Base-by-base conservation (phyloP, 2,329 filamentous ascomycete species). In the Penicillium sp. region DNA sequence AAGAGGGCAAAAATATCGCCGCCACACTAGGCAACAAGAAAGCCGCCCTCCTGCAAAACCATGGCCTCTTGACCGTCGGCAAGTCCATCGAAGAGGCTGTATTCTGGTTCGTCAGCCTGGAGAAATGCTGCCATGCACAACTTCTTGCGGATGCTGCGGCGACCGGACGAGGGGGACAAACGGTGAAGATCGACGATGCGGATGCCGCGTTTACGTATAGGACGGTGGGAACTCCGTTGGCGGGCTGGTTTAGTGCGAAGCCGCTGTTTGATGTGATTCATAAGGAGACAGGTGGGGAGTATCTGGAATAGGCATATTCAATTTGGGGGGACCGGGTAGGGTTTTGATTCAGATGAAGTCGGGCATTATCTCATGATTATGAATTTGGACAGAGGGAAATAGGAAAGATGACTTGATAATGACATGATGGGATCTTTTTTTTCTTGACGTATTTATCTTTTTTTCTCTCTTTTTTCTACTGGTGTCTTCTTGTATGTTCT, bases 181-280 rank as follows among this genome's bases (percentile, higher is more conserved):
- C 84, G 0, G 70, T 86, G 28, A 83, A 84, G 66, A 84, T 90
- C 57, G 72, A 76, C 7, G 79, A 85, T 1, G 80, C 82, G 44
- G 85, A 90, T 63, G 85, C 86, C 1, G 71, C 64, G 12, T 86
- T 79, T 59, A 89, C 86, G 0, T 82, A 80, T 58, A 80, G 84
- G 66, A 76, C 79, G 0, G 73, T 88, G 3, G 86, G 86, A 0
- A 78, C 73, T 0, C 73, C 78, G 12, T 60, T 65, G 32, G 82
- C 80, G 0, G 85, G 85, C 0, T 88, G 79, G 75, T 90, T 89
- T 62, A 82, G 77, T 57, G 85, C 82, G 5, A 83, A 83, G 70
- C 85, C 85, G 12, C 57, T 84, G 53, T 89, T 89, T 69, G 84
- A 88, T 70, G 68, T 87, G 36, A 79, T 85, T 52, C 77, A 83